Conservation (phyloP, 2,329 filamentous ascomycete genomes). For the Penicillium polonicum region DNA sequence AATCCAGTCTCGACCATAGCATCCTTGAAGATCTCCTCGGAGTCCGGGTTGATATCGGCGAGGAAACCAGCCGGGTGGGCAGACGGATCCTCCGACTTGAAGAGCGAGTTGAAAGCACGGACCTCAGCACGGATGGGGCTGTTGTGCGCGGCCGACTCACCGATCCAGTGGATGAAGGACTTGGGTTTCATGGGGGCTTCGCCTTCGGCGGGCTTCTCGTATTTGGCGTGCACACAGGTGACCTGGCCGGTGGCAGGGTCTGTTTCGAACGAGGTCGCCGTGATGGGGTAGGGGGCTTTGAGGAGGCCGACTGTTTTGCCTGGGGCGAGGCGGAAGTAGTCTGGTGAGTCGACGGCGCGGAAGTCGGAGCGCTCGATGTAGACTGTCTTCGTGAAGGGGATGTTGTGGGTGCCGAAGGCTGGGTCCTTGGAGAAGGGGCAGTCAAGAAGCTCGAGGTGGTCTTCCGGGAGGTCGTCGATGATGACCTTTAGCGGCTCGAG, state of each 20-base stretch:
- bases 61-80: constrained; percentile 76
- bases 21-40: constrained; percentile 73
- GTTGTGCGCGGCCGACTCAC: constrained; percentile 62
- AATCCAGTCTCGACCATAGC: constrained; percentile 83
- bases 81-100: constrained; percentile 81
- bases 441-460: constrained; percentile 63
- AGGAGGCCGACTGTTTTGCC: constrained; percentile 72
- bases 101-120: constrained; percentile 77
- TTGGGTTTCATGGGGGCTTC: constrained; percentile 65
- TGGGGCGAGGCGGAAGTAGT: constrained; percentile 76
- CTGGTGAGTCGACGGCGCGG: constrained; percentile 67
- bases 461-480: constrained; percentile 73
- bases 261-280: constrained; percentile 66
- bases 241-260: constrained; percentile 64
- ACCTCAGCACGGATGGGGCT: constrained; percentile 66
- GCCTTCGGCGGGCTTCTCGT: constrained; percentile 65
- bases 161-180: constrained; percentile 86
- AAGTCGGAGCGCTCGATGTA: constrained; percentile 85
- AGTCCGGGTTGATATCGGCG: constrained; percentile 79
- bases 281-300: constrained; percentile 68
- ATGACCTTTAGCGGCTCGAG: constrained; percentile 80
- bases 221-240: constrained; percentile 64
- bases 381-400: constrained; percentile 71
- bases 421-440: constrained; percentile 80
- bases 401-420: constrained; percentile 50